Percentiles rank a stretch among this genome's conserved stretches.
Conservation (phyloP, 805 yeast species). For the Spathaspora arborariae region DNA sequence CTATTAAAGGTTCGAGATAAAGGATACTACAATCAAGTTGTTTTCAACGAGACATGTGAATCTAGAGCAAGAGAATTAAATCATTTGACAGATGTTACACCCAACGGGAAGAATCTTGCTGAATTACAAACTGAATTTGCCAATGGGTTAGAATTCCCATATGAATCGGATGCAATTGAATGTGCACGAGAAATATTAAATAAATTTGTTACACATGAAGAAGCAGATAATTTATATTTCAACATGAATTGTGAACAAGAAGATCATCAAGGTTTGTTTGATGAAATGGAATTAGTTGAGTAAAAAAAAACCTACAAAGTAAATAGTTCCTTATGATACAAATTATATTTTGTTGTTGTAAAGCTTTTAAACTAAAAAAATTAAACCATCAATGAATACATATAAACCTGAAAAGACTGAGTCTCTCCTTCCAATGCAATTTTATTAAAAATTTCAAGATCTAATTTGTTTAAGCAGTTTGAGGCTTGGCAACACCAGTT, state of each 20-base stretch:
- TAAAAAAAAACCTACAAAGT: not conserved
- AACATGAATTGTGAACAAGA: conserved; percentile 51
- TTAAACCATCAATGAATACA: not conserved
- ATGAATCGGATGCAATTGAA: conserved; percentile 60
- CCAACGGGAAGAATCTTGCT: conserved; percentile 19
- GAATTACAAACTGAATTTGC: conserved; percentile 42
- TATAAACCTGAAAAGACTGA: not conserved
- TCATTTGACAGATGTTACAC: conserved; percentile 20
- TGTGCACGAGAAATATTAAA: conserved; percentile 69
- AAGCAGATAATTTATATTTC: conserved; percentile 68
- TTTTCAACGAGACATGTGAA: conserved; percentile 47
- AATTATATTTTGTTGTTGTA: conserved; percentile 9
- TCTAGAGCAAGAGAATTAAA: conserved; percentile 33
- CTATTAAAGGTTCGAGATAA: conserved; percentile 32
- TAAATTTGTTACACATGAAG: conserved; percentile 66
- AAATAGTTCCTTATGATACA: conserved; percentile 6
- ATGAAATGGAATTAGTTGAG: conserved; percentile 21
- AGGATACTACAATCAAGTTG: conserved; percentile 21
- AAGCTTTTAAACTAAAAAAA: conserved; percentile 2
- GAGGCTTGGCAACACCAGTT: conserved; percentile 71
- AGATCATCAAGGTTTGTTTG: conserved; percentile 10
- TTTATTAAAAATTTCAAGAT: not conserved
- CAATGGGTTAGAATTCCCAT: conserved; percentile 61
- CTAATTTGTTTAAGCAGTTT: conserved; percentile 50
- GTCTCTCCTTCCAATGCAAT: not conserved